Evolutionary conservation across 2,329 filamentous ascomycete species (phyloP), one percentile per base, ranked within the genome.

Genomic region (Hyphodiscus sp.): DNA sequence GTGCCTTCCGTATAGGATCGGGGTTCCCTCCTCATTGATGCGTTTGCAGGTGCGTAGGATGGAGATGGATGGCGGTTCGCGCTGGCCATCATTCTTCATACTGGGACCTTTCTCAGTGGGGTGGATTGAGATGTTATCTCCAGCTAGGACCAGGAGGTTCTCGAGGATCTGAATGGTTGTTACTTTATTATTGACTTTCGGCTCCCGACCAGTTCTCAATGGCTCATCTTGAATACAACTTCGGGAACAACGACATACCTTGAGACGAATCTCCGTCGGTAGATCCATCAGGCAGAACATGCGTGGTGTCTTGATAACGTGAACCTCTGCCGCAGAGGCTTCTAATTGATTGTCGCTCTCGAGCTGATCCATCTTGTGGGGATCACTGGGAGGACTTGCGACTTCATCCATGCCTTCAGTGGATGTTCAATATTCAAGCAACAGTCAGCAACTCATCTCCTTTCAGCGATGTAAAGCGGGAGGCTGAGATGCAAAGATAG

Each of bases 41-140:
- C 62, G 57, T 56, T 59, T 63, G 56, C 68, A 70, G 16, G 65
- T 65, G 41, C 58, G 63, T 26, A 70, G 62, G 29, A 70, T 55
- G 20, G 61, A 50, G n/a, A 64, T 55, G 18, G 62, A 55, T 9
- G 65, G 67, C 45, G 49, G 38, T 26, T 44, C 16, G 8, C 16
- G 5, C 8, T 4, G 18, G 19, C 29, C 38, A 18, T 29, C 20
- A 18, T 18, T 20, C 23, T 15, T 16, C 16, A 45, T 45, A 38
- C 33, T 15, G 33, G 33, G 11, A 13, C 33, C 33, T 38, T 38
- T 38, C 16, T 38, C 11, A n/a, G 33, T 38, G 11, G 5, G 13
- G 33, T 38, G 11, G 16, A 38, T 38, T 38, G 43, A 20, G 2
- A 53, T 46, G 33, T 20, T 45, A 47, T 38, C 20, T 33, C 44